Conservation (phyloP, 305 asterid species). For the Solanum hybrid region DNA sequence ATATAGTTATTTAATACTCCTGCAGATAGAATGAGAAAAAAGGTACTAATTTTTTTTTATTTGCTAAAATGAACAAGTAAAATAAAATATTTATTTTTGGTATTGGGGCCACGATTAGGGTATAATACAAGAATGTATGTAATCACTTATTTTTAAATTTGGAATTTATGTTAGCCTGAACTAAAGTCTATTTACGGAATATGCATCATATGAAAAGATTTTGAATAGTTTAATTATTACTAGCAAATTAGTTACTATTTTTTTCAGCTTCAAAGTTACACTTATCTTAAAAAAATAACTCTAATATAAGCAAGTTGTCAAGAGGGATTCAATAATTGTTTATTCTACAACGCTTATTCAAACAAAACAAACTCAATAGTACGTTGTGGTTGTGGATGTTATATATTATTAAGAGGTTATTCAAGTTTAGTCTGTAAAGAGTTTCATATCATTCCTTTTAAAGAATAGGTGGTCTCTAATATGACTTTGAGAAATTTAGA, state of each 20-base stretch:
- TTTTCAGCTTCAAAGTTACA: neutral
- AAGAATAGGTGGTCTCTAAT: neutral
- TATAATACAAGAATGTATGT: neutral
- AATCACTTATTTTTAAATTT: neutral
- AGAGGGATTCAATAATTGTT: neutral
- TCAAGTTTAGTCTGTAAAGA: neutral
- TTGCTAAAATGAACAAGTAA: neutral
- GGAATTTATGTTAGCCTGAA: neutral
- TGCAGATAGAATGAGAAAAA: neutral
- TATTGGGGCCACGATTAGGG: neutral
- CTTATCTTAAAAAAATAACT: neutral
- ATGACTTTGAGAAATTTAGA: neutral
- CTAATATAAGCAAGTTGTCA: neutral
- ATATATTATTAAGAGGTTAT: neutral
- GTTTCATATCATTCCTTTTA: neutral
- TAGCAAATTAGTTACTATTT: neutral
- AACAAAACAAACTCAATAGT: neutral
- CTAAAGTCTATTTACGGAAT: neutral
- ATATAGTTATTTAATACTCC: neutral
- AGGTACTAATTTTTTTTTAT: neutral
- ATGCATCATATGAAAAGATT: neutral
- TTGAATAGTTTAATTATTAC: neutral
- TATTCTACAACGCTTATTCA: neutral
- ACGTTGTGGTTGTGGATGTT: neutral
- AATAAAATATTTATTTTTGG: neutral